Percentiles rank a stretch among this genome's conserved stretches.
Conservation (phyloP, 257 asterid species). For the Euphrasia confusa region DNA sequence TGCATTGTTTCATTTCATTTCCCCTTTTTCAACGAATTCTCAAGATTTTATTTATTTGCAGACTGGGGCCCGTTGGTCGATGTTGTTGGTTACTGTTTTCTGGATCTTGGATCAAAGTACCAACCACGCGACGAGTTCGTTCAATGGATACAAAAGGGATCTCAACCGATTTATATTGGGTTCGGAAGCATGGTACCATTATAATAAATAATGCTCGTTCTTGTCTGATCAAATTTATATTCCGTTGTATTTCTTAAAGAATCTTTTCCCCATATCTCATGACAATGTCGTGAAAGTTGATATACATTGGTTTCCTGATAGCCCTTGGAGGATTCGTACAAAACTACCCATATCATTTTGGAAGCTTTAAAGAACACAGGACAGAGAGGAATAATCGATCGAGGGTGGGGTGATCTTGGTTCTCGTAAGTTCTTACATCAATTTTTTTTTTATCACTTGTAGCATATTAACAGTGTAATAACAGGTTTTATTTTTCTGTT, state of each 20-base stretch:
- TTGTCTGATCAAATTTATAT: background rate
- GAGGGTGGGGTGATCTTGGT: constrained; percentile 99
- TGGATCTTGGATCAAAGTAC: constrained; percentile 68
- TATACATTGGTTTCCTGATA: constrained; percentile 22
- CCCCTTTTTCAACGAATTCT: background rate
- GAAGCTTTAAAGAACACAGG: constrained; percentile 82
- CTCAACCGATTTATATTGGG: constrained; percentile 81
- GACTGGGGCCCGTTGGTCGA: constrained; percentile 97
- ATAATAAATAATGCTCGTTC: too few species aligned
- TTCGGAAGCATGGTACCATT: constrained; percentile 95
- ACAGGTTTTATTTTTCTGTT: background rate
- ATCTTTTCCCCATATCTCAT: too few species aligned
- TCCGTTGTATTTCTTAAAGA: background rate
- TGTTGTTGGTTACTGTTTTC: constrained; percentile 90
- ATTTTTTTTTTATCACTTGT: constrained; percentile 7
- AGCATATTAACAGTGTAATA: background rate
- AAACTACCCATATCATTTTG: constrained; percentile 66
- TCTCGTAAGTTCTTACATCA: constrained; percentile 49
- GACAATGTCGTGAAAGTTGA: background rate
- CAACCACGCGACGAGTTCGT: constrained; percentile 67
- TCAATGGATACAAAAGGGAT: constrained; percentile 77
- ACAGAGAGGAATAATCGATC: constrained; percentile 93
- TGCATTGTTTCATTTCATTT: background rate
- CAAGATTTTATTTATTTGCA: constrained; percentile 34
- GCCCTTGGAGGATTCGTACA: constrained; percentile 90